These are phyloP conservation scores for Rhizomucor miehei DNA, from an alignment of 371 early-diverging fungal genomes.

Conservation along the genomic window DNA sequence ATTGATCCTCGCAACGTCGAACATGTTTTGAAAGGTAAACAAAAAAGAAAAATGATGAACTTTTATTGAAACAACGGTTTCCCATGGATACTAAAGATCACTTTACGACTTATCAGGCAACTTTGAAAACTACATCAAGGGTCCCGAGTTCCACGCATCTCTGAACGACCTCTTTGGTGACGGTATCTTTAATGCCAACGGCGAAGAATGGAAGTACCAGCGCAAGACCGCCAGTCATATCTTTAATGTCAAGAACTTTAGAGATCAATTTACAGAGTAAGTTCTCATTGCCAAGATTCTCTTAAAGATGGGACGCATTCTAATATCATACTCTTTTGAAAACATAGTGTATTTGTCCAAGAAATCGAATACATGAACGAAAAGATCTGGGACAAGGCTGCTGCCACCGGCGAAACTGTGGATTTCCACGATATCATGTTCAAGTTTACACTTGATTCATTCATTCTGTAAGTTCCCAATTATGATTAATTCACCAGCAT, in stretches of 20 bases:
- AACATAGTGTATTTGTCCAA: conserved; percentile 40
- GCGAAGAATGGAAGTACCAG: conserved; percentile 63
- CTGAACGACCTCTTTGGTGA: conserved; percentile 57
- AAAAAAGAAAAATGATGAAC: background rate
- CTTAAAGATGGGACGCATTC: background rate
- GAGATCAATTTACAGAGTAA: conserved; percentile 58
- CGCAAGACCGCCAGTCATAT: conserved; percentile 68
- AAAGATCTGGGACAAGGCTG: conserved; percentile 29
- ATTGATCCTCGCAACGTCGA: conserved; percentile 45
- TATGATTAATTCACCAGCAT: background rate
- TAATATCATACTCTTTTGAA: background rate
- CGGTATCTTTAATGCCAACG: conserved; percentile 75
- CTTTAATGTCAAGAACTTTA: conserved; percentile 72
- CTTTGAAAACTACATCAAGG: conserved; percentile 62
- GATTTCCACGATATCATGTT: conserved; percentile 44
- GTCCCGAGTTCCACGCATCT: conserved; percentile 30
- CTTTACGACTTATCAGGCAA: conserved; percentile 24
- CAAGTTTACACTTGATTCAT: conserved; percentile 50
- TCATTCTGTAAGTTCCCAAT: conserved; percentile 34
- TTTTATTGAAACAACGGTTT: no score
- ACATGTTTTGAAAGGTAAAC: conserved; percentile 31
- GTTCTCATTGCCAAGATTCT: background rate
- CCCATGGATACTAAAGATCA: no score
- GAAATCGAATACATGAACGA: conserved; percentile 27
- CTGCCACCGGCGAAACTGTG: conserved; percentile 21